Conservation (phyloP, 179 eudicot species). For the Kewa caespitosa region DNA sequence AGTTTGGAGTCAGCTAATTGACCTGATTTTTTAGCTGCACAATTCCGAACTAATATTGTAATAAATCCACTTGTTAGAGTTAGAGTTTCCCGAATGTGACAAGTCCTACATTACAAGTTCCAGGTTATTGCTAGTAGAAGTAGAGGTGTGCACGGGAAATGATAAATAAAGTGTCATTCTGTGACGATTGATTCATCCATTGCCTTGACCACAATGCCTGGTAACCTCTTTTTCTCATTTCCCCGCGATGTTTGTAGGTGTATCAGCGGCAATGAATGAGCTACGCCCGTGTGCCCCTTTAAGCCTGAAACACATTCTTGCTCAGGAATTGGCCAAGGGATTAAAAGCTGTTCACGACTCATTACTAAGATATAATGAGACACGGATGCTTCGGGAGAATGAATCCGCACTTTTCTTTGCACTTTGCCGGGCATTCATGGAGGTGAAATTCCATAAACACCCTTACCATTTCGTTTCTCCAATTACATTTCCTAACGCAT, state of each 20-base stretch:
- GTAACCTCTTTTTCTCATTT: constrained; percentile 7
- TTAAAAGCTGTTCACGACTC: constrained; percentile 85
- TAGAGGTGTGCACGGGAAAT: neutral
- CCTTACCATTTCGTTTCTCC: neutral
- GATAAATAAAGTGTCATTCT: neutral
- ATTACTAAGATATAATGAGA: constrained; percentile 69
- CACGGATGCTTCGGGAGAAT: constrained; percentile 73
- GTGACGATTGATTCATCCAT: constrained; percentile 4
- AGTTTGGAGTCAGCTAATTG: no score
- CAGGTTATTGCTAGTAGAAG: neutral
- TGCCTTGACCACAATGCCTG: neutral
- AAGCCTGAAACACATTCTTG: constrained; percentile 82
- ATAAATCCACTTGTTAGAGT: neutral
- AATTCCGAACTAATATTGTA: no score
- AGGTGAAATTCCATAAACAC: constrained; percentile 42
- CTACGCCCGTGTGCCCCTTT: constrained; percentile 93
- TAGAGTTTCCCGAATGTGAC: neutral
- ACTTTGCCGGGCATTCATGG: constrained; percentile 87
- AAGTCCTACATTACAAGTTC: neutral
- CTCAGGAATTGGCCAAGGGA: constrained; percentile 86
- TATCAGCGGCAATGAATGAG: constrained; percentile 92
- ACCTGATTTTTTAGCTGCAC: no score
- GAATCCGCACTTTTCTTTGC: constrained; percentile 89
- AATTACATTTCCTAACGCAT: neutral
- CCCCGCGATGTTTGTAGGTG: constrained; percentile 47